Evolutionary conservation across 129 eudicot species (phyloP).

Genomic region (Saposhnikovia divaricata): DNA sequence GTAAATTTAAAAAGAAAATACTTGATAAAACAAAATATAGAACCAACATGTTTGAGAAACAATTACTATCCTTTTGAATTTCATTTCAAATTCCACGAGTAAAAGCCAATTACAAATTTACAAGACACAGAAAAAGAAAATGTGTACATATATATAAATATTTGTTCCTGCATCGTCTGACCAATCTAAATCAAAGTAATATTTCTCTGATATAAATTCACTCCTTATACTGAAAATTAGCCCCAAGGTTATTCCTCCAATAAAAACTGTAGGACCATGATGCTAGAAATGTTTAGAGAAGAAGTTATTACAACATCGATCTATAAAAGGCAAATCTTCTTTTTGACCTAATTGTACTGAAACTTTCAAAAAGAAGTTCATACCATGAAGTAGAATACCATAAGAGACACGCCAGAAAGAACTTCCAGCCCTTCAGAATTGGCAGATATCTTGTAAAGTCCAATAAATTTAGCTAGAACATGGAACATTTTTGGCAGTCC

Average conservation of each 20-base stretch:
- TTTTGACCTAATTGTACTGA: background rate
- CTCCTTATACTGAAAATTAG: background rate
- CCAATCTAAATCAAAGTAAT: background rate
- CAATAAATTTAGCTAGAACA: slow-evolving; percentile 52
- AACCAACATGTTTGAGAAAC: background rate
- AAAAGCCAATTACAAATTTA: background rate
- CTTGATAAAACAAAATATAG: background rate
- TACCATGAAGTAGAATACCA: slow-evolving; percentile 76
- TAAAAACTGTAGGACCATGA: background rate
- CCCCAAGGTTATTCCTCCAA: background rate
- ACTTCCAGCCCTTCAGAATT: slow-evolving; percentile 66
- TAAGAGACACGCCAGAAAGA: slow-evolving; percentile 62
- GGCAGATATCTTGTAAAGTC: slow-evolving; percentile 60
- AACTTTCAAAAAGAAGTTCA: slow-evolving; percentile 14
- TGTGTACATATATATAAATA: too few relatives aligned
- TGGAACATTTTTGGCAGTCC: slow-evolving; percentile 37
- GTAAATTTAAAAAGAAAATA: background rate
- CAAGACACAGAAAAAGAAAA: background rate
- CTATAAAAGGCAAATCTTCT: background rate
- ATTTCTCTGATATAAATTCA: background rate
- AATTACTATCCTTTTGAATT: background rate
- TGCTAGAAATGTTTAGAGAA: background rate
- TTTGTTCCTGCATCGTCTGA: background rate
- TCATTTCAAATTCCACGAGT: background rate
- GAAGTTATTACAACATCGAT: background rate